These are phyloP conservation scores for Fusarium longipes DNA, from an alignment of 2,329 filamentous ascomycete genomes.

Conservation along the genomic window DNA sequence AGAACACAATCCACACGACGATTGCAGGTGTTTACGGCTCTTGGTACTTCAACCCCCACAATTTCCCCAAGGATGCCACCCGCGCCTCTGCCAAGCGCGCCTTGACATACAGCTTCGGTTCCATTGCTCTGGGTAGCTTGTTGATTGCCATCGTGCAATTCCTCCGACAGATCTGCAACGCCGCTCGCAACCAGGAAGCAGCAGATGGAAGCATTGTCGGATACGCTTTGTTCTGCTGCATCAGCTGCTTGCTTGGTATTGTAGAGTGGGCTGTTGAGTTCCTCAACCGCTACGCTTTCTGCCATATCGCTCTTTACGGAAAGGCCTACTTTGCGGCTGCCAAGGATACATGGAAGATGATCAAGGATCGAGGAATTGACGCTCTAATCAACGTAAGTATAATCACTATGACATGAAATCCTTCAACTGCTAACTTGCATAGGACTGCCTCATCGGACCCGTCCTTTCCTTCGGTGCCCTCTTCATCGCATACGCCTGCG, in stretches of 20 bases:
- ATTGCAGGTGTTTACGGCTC: conserved; percentile 90
- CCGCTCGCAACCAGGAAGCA: conserved; percentile 72
- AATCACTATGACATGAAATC: fast-evolving
- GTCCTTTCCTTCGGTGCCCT: conserved; percentile 81
- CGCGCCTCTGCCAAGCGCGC: conserved; percentile 84
- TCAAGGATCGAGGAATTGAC: conserved; percentile 91
- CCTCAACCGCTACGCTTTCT: conserved; percentile 92
- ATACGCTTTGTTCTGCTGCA: conserved; percentile 75
- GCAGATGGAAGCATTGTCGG: conserved; percentile 77
- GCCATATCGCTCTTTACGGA: conserved; percentile 91
- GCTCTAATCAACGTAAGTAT: conserved; percentile 77
- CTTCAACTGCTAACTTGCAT: conserved; percentile 25
- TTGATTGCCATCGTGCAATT: conserved; percentile 89
- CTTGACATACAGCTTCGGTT: conserved; percentile 91
- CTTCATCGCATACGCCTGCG: conserved; percentile 85
- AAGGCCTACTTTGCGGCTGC: conserved; percentile 87
- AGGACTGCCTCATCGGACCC: conserved; percentile 82
- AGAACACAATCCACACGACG: conserved; percentile 90
- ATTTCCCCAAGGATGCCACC: conserved; percentile 81
- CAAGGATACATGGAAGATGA: conserved; percentile 91
- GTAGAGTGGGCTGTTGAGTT: conserved; percentile 90
- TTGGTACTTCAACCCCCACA: conserved; percentile 85
- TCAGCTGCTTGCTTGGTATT: conserved; percentile 80
- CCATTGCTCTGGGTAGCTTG: conserved; percentile 86
- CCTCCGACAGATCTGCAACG: conserved; percentile 81